These are phyloP conservation scores for Dimocarpus longan DNA, from an alignment of 345 rosid species.

Conservation along the genomic window DNA sequence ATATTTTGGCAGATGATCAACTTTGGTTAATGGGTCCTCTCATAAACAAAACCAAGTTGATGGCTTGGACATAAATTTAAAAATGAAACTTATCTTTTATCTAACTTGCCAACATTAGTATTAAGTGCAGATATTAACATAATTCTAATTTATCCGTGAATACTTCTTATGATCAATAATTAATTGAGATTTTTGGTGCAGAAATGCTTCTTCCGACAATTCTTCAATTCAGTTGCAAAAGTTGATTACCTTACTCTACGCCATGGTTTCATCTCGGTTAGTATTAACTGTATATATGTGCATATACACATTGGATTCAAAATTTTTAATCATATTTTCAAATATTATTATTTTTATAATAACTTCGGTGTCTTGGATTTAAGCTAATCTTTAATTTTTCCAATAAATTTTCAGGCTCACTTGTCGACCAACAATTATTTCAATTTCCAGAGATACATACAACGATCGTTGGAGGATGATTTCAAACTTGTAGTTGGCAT, in stretches of 20 bases:
- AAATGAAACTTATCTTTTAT: not conserved
- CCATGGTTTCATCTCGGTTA: constrained; percentile 69
- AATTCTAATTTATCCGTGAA: no score
- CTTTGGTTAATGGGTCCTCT: no score
- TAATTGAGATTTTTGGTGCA: constrained; percentile 16
- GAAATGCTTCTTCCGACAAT: constrained; percentile 80
- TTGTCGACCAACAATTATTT: constrained; percentile 46
- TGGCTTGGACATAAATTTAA: no score
- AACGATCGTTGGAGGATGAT: constrained; percentile 76
- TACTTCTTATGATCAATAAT: no score
- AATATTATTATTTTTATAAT: not conserved
- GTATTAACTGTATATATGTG: not conserved
- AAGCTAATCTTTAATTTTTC: not conserved
- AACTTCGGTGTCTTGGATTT: not conserved
- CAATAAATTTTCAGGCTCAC: constrained; percentile 49
- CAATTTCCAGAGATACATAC: constrained; percentile 72
- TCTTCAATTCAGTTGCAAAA: constrained; percentile 67
- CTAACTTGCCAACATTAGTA: no score
- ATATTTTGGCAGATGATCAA: no score
- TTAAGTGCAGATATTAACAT: no score
- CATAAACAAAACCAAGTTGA: no score
- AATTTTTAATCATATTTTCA: no score
- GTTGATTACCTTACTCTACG: constrained; percentile 79
- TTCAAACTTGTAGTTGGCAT: constrained; percentile 81
- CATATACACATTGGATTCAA: no score